Percentiles rank a stretch among this genome's conserved stretches.
Evolutionary conservation across 2,329 filamentous ascomycete genomes (phyloP).

Genomic region (Neocucurbitaria cava): DNA sequence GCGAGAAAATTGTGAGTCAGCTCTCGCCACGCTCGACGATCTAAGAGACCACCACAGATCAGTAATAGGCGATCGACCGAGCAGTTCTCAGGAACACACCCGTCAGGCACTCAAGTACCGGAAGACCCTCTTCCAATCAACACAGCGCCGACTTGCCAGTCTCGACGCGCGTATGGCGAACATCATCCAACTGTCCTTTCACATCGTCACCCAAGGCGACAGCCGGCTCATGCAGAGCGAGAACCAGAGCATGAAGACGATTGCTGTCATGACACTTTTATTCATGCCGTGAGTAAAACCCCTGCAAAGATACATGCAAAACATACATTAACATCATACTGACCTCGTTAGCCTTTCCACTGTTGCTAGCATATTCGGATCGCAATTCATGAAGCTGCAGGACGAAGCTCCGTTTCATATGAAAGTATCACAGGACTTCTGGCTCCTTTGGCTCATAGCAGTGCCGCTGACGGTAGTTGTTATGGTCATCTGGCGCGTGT

Average conservation of each 20-base stretch:
- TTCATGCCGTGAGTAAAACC: conserved; percentile 46
- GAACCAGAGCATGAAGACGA: conserved; percentile 55
- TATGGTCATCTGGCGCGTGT: conserved; percentile 27
- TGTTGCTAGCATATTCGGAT: conserved; percentile 38
- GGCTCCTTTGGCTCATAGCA: conserved; percentile 39
- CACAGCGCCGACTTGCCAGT: conserved; percentile 42
- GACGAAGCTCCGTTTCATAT: conserved; percentile 27
- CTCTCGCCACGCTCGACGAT: conserved; percentile 33
- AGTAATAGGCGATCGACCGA: conserved; percentile 5
- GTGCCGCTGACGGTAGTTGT: conserved; percentile 31
- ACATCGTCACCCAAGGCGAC: conserved; percentile 50
- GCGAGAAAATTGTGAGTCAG: conserved; percentile 44
- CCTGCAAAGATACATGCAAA: background rate
- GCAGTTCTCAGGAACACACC: conserved; percentile 13
- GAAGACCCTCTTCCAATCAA: conserved; percentile 42
- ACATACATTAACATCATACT: background rate
- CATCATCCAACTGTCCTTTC: conserved; percentile 50
- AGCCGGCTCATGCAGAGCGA: conserved; percentile 47
- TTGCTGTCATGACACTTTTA: conserved; percentile 53
- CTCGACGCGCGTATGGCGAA: conserved; percentile 49
- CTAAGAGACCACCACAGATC: conserved; percentile 29
- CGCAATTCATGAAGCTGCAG: conserved; percentile 35
- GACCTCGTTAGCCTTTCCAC: background rate
- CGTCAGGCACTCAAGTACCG: conserved; percentile 37
- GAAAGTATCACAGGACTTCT: conserved; percentile 37